Conservation (phyloP, 2,329 filamentous ascomycete species). For the Fusarium musae region DNA sequence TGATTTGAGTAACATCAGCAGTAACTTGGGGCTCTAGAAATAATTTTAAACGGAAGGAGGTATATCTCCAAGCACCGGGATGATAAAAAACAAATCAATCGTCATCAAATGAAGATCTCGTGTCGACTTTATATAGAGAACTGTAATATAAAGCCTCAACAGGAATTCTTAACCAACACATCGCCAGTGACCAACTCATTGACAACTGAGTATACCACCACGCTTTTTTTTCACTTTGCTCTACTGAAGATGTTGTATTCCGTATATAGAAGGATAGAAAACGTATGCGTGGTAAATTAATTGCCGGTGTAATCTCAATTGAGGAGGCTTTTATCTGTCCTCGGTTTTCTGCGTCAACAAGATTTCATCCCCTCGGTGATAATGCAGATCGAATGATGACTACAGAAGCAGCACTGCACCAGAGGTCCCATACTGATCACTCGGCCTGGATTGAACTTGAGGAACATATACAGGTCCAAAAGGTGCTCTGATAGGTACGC, state of each 20-base stretch:
- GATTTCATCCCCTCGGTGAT: not conserved
- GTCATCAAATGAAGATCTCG: no score
- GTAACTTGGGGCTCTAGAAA: no score
- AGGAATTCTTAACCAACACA: no score
- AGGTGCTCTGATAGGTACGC: not conserved
- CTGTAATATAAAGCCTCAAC: no score
- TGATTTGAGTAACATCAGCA: not conserved
- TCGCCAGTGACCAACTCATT: no score
- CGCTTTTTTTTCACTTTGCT: not conserved
- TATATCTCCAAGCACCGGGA: no score
- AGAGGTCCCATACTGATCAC: rapidly evolving
- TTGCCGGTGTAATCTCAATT: not conserved
- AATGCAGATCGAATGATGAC: not conserved
- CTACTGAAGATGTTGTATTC: rapidly evolving
- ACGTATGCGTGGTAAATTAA: rapidly evolving
- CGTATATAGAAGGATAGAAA: rapidly evolving
- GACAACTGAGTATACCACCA: no score
- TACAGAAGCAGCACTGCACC: not conserved
- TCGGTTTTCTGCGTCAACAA: not conserved
- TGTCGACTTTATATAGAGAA: no score
- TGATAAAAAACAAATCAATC: no score
- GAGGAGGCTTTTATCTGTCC: not conserved
- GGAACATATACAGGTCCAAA: not conserved
- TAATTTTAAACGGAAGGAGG: not conserved
- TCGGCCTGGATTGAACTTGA: not conserved